A percentile compares a stretch with the other conserved stretches of the same genome.
These are phyloP conservation scores for Polyplosphaeria fusca DNA, from an alignment of 495 filamentous ascomycete species.

Conservation along the genomic window DNA sequence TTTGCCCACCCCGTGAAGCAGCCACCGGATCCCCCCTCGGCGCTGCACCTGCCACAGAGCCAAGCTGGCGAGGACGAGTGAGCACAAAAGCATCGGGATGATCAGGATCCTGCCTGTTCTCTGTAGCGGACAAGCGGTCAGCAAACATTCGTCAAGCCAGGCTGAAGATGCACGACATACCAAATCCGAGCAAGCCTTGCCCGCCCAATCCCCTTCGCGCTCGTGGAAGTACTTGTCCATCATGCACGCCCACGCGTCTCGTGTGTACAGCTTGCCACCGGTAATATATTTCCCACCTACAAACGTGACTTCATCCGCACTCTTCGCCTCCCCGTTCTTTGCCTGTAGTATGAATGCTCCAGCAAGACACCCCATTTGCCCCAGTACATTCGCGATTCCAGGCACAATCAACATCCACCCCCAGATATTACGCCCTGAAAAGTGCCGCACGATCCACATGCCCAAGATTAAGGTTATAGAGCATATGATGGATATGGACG, in stretches of 20 bases:
- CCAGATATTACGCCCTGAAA: neutral
- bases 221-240: slow-evolving; percentile 1
- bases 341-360: neutral
- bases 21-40: neutral
- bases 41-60: slow-evolving; percentile 1
- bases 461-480: neutral
- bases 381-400: neutral
- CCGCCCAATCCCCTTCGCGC: neutral
- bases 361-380: neutral
- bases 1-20: neutral
- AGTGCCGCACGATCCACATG: neutral
- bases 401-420: neutral
- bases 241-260: slow-evolving; percentile 2
- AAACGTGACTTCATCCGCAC: neutral
- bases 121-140: neutral
- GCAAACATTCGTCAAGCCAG: neutral
- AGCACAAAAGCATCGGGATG: neutral
- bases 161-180: neutral
- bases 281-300: neutral
- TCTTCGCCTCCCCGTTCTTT: neutral
- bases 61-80: neutral
- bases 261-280: neutral
- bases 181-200: slow-evolving; percentile 4
- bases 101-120: slow-evolving; percentile 1
- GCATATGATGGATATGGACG: slow-evolving; percentile 6